A percentile compares a stretch with the other conserved stretches of the same genome.
Evolutionary conservation across 2,329 filamentous ascomycete species (phyloP).

Genomic region (Hypoxylon sp.): DNA sequence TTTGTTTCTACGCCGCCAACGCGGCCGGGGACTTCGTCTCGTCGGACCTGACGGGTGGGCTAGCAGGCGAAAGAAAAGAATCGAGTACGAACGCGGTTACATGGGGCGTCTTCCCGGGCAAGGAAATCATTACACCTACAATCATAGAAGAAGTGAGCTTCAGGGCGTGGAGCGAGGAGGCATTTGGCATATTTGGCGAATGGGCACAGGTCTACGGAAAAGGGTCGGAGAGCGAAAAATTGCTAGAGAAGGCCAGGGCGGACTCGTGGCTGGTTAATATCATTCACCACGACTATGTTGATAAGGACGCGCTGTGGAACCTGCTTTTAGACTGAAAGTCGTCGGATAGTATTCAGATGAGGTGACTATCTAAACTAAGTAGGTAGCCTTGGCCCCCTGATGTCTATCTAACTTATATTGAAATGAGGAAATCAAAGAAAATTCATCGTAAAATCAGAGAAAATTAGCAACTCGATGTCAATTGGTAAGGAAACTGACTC

Average conservation of each 20-base stretch:
- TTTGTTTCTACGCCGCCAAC: conserved; percentile 93
- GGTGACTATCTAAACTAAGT: conserved; percentile 25
- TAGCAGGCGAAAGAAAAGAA: conserved; percentile 54
- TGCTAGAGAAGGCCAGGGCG: conserved; percentile 76
- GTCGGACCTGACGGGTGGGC: conserved; percentile 67
- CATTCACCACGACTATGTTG: conserved; percentile 84
- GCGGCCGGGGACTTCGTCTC: conserved; percentile 82
- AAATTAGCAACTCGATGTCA: background rate
- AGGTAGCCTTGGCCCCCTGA: conserved; percentile 23
- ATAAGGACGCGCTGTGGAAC: conserved; percentile 80
- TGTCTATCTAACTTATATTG: conserved; percentile 29
- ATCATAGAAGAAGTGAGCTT: conserved; percentile 98
- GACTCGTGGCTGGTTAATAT: conserved; percentile 93
- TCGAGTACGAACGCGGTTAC: conserved; percentile 91
- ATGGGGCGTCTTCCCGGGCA: conserved; percentile 95
- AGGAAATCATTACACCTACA: conserved; percentile 95
- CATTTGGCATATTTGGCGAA: conserved; percentile 94
- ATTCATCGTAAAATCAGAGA: conserved; percentile 8
- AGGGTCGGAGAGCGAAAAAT: conserved; percentile 76
- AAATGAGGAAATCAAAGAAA: conserved; percentile 9
- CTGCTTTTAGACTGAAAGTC: conserved; percentile 64
- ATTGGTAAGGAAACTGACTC: background rate
- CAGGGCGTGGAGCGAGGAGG: conserved; percentile 93
- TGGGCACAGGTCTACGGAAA: conserved; percentile 92
- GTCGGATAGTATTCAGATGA: conserved; percentile 19